Conservation (phyloP, 2,329 filamentous ascomycete species). For the Epichloe amarillans region DNA sequence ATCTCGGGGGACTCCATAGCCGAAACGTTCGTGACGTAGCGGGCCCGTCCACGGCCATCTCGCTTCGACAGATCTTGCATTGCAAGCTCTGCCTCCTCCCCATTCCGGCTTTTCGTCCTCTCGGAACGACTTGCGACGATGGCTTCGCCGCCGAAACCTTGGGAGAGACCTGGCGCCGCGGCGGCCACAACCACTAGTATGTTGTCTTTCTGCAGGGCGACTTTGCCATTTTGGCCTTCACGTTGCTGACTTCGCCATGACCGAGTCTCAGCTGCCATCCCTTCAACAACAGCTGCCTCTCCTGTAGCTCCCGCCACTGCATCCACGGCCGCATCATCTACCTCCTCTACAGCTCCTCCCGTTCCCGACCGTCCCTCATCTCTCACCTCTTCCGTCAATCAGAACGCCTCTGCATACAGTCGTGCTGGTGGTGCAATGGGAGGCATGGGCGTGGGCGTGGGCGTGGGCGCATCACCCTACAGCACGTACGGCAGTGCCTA, state of each 20-base stretch:
- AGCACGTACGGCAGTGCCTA: conserved; percentile 28
- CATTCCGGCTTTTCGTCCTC: background rate
- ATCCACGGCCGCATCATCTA: conserved; percentile 25
- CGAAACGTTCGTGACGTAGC: conserved; percentile 3
- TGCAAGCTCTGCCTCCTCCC: background rate
- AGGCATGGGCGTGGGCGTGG: conserved; percentile 25
- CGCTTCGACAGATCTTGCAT: background rate
- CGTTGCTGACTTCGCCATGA: conserved; percentile 13
- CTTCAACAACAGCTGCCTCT: conserved; percentile 22
- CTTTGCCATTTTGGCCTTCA: conserved; percentile 6
- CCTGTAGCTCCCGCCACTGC: conserved; percentile 16
- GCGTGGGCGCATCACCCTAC: conserved; percentile 28
- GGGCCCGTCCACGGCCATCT: background rate
- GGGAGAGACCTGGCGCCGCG: conserved; percentile 68
- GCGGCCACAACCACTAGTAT: conserved; percentile 31
- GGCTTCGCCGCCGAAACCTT: conserved; percentile 90
- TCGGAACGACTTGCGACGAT: conserved; percentile 20
- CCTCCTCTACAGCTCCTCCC: conserved; percentile 42
- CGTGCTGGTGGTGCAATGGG: conserved; percentile 27
- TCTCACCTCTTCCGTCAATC: conserved; percentile 68
- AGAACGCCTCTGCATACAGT: conserved; percentile 76
- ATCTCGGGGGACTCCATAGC: background rate
- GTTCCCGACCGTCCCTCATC: conserved; percentile 72
- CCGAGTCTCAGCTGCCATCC: conserved; percentile 14
- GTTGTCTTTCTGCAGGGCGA: conserved; percentile 13